Evolutionary conservation across 1,284 basidiomycete species (phyloP).

Genomic region (Malassezia furfur): DNA sequence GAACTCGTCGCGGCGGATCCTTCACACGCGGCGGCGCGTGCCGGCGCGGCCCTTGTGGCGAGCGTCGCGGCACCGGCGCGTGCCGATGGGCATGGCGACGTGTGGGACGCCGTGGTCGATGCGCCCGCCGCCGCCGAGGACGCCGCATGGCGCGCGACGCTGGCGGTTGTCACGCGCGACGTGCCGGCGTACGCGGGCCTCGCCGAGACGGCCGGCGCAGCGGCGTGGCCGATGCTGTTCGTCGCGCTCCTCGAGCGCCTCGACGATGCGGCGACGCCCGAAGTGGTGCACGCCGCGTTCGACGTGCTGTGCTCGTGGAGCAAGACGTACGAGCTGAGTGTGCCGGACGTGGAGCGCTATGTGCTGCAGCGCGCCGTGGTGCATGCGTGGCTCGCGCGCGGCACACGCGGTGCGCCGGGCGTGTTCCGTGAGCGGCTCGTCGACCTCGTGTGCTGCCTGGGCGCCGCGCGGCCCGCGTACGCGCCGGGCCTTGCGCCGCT

Average conservation of each 20-base stretch:
- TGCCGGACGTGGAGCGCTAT: background rate
- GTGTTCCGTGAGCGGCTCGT: slow-evolving; percentile 1
- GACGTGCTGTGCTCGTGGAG: slow-evolving; percentile 7
- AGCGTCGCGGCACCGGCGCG: background rate
- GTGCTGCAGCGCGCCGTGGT: slow-evolving; percentile 1
- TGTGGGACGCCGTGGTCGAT: background rate
- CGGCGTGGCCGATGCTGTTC: slow-evolving; percentile 3
- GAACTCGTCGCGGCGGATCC: background rate
- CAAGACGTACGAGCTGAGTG: background rate
- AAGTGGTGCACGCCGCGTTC: background rate
- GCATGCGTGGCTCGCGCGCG: slow-evolving; percentile 4
- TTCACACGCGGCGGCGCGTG: background rate
- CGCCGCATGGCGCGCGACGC: background rate
- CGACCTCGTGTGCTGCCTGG: background rate
- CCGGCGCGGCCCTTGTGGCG: background rate
- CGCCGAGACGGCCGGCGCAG: background rate
- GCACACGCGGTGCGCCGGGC: background rate
- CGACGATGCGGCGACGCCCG: background rate
- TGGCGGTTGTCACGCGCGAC: background rate
- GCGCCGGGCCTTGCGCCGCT: slow-evolving; percentile 6
- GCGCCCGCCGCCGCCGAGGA: background rate
- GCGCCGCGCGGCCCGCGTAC: background rate
- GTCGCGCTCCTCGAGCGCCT: slow-evolving; percentile 10
- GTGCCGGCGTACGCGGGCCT: background rate
- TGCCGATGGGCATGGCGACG: background rate